Conservation (phyloP, 2,329 filamentous ascomycete genomes). For the Conoideocrella luteorostrata region DNA sequence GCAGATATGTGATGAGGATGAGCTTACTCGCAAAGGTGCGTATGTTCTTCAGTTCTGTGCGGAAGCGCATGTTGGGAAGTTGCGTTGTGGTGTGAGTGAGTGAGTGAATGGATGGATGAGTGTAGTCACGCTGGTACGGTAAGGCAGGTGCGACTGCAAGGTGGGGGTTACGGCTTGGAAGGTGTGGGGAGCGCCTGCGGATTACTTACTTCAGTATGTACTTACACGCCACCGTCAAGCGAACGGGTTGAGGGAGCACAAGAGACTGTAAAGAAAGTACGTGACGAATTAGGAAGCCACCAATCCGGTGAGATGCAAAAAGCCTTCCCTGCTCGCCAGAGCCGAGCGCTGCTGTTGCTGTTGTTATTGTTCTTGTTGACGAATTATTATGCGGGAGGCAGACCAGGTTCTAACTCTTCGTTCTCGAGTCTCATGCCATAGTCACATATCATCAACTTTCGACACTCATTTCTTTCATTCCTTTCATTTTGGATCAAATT, state of each 20-base stretch:
- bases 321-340: too few species aligned
- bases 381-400: too few species aligned
- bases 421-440: too few species aligned
- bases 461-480: constrained; percentile 7
- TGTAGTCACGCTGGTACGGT: not conserved
- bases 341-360: too few species aligned
- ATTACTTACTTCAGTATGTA: not conserved
- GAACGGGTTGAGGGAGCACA: not conserved
- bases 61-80: constrained; percentile 52
- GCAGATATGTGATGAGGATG: too few species aligned
- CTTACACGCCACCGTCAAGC: not conserved
- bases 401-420: too few species aligned
- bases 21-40: constrained; percentile 57
- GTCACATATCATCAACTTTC: constrained; percentile 1
- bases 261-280: too few species aligned
- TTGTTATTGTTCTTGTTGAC: too few species aligned
- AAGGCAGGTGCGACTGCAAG: constrained; percentile 1
- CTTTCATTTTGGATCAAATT: constrained; percentile 2
- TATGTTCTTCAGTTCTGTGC: constrained; percentile 59
- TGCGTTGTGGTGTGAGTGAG: not conserved
- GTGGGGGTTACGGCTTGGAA: not conserved
- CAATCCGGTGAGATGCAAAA: too few species aligned
- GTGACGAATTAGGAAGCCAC: too few species aligned
- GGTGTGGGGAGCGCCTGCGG: not conserved
- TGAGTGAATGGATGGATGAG: not conserved